Conservation (phyloP, 1,284 basidiomycete species). For the Apiotrichum akiyoshidainum region DNA sequence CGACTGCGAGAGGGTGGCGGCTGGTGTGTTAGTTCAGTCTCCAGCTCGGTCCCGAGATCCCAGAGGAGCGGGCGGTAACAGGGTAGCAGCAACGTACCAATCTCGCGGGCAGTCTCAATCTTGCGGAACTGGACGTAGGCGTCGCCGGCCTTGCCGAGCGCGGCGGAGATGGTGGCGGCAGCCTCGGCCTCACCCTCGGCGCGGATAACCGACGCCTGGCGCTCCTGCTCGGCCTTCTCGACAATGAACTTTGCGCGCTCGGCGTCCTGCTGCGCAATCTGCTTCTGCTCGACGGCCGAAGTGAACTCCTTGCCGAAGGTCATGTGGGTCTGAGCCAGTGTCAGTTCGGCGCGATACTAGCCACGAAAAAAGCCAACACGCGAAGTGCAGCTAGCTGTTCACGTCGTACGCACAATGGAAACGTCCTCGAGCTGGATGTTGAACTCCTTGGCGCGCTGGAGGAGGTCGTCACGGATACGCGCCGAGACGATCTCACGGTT, state of each 20-base stretch:
- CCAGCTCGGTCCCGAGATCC: too few relatives aligned
- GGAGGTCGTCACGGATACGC: constrained; percentile 86
- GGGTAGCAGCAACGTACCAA: constrained; percentile 53
- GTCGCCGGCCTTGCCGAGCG: constrained; percentile 82
- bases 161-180: constrained; percentile 83
- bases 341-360: too few relatives aligned
- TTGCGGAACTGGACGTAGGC: constrained; percentile 92
- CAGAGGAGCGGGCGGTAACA: too few relatives aligned
- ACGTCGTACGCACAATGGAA: constrained; percentile 61
- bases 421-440: constrained; percentile 96
- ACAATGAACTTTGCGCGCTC: constrained; percentile 99
- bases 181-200: constrained; percentile 99
- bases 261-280: constrained; percentile 66
- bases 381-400: not conserved
- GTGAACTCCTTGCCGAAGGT: constrained; percentile 57
- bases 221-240: constrained; percentile 93
- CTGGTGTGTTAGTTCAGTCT: too few relatives aligned
- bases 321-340: constrained; percentile 53
- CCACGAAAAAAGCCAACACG: too few relatives aligned
- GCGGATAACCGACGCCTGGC: constrained; percentile 94
- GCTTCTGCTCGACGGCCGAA: constrained; percentile 90
- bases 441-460: constrained; percentile 93
- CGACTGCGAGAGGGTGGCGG: constrained; percentile 63
- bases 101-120: constrained; percentile 97
- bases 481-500: constrained; percentile 56